phyloP scores from a whole-genome alignment of 257 asterid genomes.

The Rubia yunnanensis region DNA sequence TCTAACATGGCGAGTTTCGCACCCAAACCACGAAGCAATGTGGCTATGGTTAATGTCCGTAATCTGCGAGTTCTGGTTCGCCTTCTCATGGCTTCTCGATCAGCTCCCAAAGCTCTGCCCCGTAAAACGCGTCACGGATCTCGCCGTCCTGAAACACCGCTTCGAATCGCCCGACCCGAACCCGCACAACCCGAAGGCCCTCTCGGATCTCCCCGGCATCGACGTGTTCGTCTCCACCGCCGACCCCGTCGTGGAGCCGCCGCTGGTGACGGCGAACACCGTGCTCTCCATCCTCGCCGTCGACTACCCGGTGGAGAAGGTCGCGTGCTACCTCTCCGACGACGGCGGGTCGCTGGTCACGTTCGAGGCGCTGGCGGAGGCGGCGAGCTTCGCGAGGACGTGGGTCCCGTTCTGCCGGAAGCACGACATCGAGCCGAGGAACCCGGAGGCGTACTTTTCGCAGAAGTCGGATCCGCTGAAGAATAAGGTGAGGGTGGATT shows the following conservation, averaged over 20 bases:
- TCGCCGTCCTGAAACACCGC: constrained; percentile 58
- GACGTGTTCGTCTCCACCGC: constrained; percentile 88
- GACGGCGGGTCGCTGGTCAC: constrained; percentile 88
- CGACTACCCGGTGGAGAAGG: constrained; percentile 77
- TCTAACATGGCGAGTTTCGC: constrained; percentile 71
- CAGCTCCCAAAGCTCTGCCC: constrained; percentile 89
- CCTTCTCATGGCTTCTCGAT: constrained; percentile 85
- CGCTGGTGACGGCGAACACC: constrained; percentile 86
- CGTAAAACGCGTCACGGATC: constrained; percentile 67
- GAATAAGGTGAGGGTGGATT: constrained; percentile 64
- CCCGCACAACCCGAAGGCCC: constrained; percentile 63
- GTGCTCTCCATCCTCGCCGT: constrained; percentile 81
- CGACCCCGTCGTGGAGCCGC: constrained; percentile 79
- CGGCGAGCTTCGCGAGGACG: constrained; percentile 69
- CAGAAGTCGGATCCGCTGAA: constrained; percentile 71
- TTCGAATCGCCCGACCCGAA: constrained; percentile 69
- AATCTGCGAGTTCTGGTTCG: constrained; percentile 87
- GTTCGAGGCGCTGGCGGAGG: constrained; percentile 87
- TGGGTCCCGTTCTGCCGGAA: constrained; percentile 90
- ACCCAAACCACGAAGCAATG: constrained; percentile 80
- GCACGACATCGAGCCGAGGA: constrained; percentile 75
- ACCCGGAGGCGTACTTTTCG: constrained; percentile 78
- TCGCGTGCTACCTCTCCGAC: constrained; percentile 75
- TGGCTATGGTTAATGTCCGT: constrained; percentile 95
- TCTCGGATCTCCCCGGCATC: constrained; percentile 82